These are phyloP conservation scores for Alnus rubra DNA, from an alignment of 306 rosid genomes.

Conservation along the genomic window DNA sequence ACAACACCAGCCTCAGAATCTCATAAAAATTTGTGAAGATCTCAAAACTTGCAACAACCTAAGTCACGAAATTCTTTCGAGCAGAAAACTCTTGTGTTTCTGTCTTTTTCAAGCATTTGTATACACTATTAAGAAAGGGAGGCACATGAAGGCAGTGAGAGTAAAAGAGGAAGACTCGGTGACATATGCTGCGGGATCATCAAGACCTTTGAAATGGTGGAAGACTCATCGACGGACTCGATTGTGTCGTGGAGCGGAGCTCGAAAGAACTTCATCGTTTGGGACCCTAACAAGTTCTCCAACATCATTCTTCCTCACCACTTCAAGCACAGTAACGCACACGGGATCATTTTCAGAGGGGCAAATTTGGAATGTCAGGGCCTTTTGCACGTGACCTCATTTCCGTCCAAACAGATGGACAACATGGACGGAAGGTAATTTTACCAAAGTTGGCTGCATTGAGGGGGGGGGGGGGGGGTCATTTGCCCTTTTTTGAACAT, in stretches of 20 bases:
- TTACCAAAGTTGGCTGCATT: no score
- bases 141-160: conserved; percentile 38
- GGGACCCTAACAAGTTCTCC: conserved; percentile 79
- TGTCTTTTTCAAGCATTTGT: neutral
- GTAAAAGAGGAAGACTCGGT: conserved; percentile 59
- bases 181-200: conserved; percentile 32
- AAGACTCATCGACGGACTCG: conserved; percentile 80
- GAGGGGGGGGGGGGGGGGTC: no score
- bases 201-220: conserved; percentile 89
- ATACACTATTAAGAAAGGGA: no score
- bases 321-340: conserved; percentile 70
- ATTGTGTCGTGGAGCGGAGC: conserved; percentile 83
- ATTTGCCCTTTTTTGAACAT: no score
- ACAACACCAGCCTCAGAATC: neutral
- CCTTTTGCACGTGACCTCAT: no score
- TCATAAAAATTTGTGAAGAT: neutral
- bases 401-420: no score
- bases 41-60: neutral
- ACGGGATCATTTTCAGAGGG: no score
- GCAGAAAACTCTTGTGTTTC: neutral
- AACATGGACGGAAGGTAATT: no score
- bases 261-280: conserved; percentile 89
- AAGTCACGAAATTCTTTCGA: no score
- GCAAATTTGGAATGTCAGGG: no score
- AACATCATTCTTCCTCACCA: conserved; percentile 70